phyloP scores from a whole-genome alignment of 192 early-diverging fungal genomes.

The Thoreauomyces humboldtii region DNA sequence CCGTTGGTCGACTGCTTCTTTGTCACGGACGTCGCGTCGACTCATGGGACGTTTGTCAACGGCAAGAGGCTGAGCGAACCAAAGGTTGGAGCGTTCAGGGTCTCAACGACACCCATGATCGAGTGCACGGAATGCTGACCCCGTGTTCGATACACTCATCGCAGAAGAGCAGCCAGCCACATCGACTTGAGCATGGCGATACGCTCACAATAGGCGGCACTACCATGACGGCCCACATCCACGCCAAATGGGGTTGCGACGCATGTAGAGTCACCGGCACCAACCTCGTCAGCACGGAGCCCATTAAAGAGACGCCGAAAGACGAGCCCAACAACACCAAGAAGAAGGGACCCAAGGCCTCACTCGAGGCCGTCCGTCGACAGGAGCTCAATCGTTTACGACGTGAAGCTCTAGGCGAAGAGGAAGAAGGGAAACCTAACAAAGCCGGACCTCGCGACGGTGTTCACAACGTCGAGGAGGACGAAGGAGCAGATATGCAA shows the following conservation, averaged over 20 bases:
- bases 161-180: conserved; percentile 54
- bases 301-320: neutral
- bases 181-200: conserved; percentile 55
- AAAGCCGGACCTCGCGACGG: neutral
- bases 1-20: conserved; percentile 42
- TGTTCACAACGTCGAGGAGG: neutral
- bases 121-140: too few species aligned
- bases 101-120: too few species aligned
- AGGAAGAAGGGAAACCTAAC: neutral
- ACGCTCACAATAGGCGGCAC: conserved; percentile 58
- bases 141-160: neutral
- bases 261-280: conserved; percentile 52
- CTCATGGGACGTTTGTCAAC: conserved; percentile 76
- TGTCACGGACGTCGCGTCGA: conserved; percentile 67
- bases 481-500: neutral
- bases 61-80: conserved; percentile 57
- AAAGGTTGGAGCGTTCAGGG: too few species aligned
- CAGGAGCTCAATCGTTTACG: conserved; percentile 17
- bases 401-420: conserved; percentile 7
- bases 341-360: neutral
- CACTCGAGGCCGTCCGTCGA: conserved; percentile 8
- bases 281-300: conserved; percentile 51
- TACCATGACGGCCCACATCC: conserved; percentile 60
- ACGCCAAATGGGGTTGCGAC: conserved; percentile 60
- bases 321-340: neutral